phyloP scores from a whole-genome alignment of 176 grass and related monocot species.

The Cenchrus fungigraminus region DNA sequence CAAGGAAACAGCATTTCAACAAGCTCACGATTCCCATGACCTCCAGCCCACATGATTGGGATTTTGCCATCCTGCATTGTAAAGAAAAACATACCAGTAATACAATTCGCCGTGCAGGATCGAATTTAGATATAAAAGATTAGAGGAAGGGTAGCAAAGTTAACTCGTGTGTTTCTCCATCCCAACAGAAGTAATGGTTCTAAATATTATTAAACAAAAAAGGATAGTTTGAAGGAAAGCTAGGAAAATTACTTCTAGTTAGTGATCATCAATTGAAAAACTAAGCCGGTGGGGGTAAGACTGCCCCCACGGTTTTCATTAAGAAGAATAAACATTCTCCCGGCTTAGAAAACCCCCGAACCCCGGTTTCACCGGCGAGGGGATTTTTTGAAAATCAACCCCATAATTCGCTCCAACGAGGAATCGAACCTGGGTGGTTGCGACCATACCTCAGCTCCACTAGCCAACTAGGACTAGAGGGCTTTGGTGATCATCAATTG shows the following conservation, averaged over 20 bases:
- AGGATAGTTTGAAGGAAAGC: not conserved
- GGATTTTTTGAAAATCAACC: too few relatives aligned
- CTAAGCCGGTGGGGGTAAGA: too few relatives aligned
- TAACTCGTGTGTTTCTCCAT: not conserved
- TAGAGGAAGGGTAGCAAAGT: not conserved
- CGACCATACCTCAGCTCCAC: too few relatives aligned
- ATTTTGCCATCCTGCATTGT: slow-evolving; percentile 15
- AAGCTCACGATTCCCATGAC: slow-evolving; percentile 24
- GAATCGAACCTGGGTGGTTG: too few relatives aligned
- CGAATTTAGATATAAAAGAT: not conserved
- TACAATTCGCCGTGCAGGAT: not conserved
- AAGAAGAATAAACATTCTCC: too few relatives aligned
- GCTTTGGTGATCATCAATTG: not conserved
- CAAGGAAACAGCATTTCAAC: slow-evolving; percentile 54
- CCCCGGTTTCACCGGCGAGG: too few relatives aligned
- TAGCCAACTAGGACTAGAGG: too few relatives aligned
- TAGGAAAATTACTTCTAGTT: not conserved
- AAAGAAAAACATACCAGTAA: slow-evolving; percentile 18
- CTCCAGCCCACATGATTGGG: slow-evolving; percentile 38
- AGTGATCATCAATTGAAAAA: not conserved
- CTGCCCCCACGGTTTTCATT: too few relatives aligned
- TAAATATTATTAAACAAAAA: not conserved
- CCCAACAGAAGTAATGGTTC: not conserved
- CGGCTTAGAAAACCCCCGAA: too few relatives aligned
- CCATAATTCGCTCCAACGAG: too few relatives aligned